Base-by-base conservation (phyloP, 2,329 filamentous ascomycete genomes). In the Fusarium concolor region DNA sequence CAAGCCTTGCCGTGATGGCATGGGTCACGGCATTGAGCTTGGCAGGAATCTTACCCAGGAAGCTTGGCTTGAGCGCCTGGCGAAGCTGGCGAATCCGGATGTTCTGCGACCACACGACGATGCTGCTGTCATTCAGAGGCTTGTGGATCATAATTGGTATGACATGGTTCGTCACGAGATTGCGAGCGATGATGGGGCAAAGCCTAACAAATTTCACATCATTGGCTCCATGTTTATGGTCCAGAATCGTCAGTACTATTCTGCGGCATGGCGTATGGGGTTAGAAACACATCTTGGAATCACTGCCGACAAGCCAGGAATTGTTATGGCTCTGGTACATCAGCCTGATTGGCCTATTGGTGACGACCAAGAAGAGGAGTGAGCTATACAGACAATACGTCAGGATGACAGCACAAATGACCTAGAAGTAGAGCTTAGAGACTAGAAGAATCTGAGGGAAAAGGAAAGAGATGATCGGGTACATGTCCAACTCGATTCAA, bases 221-320 rank as follows among this genome's bases (percentile, higher is more conserved):
- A 67, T 67, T 18, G 65, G 65, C 9, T 67, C 65, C 3, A 52
- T 63, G 33, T 67, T 63, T 5, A 67, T 67, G 53, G 49, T 67
- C 17, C 53, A 67, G 6, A 57, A 66, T 6, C 53, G 53, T 5
- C 37, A 18, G 0, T 45, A 63, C 9, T 45, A 63, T 8, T 12
- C 53, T 1, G 37, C 44, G 3, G 29, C 28, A 10, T 67, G 65
- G 63, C 63, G 65, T 1, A 37, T 67, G 33, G 65, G 65, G 1
- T 17, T 67, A 2, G 65, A 67, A 37, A 67, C 65, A 0, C 65
- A 67, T 41, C 58, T 67, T 2, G 65, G 65, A 2, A 63, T 67
- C 14, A 41, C 47, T 6, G 22, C 45, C 8, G 57, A 67, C 18
- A 63, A 51, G 1, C 18, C 63, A 8, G 65, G 65, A 3, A 22